Evolutionary conservation across 306 rosid species (phyloP).

Genomic region (Begonia fuchsioides): DNA sequence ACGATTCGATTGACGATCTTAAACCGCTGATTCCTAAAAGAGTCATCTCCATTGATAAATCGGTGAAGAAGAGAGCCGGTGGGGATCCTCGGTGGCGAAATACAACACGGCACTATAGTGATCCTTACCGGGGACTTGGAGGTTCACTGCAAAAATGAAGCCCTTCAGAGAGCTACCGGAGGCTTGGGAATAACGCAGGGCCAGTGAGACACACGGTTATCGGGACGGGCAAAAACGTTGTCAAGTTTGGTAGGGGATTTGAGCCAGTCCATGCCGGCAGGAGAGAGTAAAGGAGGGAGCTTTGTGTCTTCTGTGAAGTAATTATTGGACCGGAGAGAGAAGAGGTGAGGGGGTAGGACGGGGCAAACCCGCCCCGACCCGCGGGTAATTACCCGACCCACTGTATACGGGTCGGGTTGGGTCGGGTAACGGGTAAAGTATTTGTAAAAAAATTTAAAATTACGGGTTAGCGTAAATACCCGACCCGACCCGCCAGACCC

Average conservation of each 20-base stretch:
- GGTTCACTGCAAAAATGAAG: slow-evolving; percentile 74
- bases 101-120: slow-evolving; percentile 83
- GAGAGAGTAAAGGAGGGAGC: slow-evolving; percentile 57
- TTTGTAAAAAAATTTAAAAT: too few species aligned
- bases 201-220: slow-evolving; percentile 47
- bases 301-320: slow-evolving; percentile 41
- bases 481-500: too few species aligned
- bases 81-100: slow-evolving; percentile 53
- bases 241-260: slow-evolving; percentile 60
- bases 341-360: too few species aligned
- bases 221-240: slow-evolving; percentile 58
- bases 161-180: slow-evolving; percentile 42
- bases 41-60: slow-evolving; percentile 66
- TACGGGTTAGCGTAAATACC: too few species aligned
- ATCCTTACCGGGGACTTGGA: slow-evolving; percentile 81
- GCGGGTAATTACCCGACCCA: too few species aligned
- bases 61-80: slow-evolving; percentile 51
- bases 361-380: too few species aligned
- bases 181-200: slow-evolving; percentile 42
- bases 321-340: slow-evolving; percentile 44
- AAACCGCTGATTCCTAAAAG: slow-evolving; percentile 69
- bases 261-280: slow-evolving; percentile 83
- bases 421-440: too few species aligned
- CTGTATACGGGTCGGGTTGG: too few species aligned
- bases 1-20: slow-evolving; percentile 87